A percentile compares a stretch with the other conserved stretches of the same genome.
phyloP scores from a whole-genome alignment of 768 basidiomycete species.

The Lactarius evosmus region DNA sequence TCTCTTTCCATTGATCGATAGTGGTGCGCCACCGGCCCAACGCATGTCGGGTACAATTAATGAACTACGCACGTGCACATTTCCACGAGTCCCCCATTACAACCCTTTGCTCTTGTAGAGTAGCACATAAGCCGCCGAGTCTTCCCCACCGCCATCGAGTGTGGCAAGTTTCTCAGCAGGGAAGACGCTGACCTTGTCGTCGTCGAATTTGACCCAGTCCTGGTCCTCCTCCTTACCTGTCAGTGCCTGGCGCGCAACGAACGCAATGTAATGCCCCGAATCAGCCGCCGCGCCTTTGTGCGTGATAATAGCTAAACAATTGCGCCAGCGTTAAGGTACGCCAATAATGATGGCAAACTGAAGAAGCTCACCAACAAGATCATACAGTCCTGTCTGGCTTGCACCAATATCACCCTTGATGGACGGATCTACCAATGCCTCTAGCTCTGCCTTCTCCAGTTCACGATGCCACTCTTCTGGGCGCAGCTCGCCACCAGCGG shows the following conservation, averaged over 20 bases:
- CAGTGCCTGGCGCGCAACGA: constrained; percentile 41
- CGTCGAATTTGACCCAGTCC: constrained; percentile 96
- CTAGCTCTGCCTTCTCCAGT: constrained; percentile 64
- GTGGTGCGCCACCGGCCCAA: neutral
- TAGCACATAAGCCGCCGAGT: constrained; percentile 85
- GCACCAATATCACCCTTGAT: constrained; percentile 67
- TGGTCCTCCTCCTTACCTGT: constrained; percentile 57
- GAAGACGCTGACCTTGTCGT: constrained; percentile 89
- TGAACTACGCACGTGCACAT: constrained; percentile 13
- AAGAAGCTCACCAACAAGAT: constrained; percentile 71
- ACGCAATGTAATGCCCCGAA: constrained; percentile 93
- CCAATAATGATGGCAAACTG: constrained; percentile 7
- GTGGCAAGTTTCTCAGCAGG: constrained; percentile 77
- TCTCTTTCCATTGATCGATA: constrained; percentile 3
- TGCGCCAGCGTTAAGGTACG: neutral
- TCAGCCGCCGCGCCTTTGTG: constrained; percentile 97
- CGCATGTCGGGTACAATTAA: constrained; percentile 5
- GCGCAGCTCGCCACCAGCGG: constrained; percentile 46
- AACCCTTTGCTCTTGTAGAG: constrained; percentile 68
- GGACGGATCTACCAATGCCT: constrained; percentile 58
- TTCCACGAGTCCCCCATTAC: neutral
- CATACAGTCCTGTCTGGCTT: constrained; percentile 82
- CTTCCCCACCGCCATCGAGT: constrained; percentile 90
- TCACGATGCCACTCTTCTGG: constrained; percentile 62
- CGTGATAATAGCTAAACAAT: constrained; percentile 74